phyloP scores from a whole-genome alignment of 805 yeast species.

The Starmerella davenportii region DNA sequence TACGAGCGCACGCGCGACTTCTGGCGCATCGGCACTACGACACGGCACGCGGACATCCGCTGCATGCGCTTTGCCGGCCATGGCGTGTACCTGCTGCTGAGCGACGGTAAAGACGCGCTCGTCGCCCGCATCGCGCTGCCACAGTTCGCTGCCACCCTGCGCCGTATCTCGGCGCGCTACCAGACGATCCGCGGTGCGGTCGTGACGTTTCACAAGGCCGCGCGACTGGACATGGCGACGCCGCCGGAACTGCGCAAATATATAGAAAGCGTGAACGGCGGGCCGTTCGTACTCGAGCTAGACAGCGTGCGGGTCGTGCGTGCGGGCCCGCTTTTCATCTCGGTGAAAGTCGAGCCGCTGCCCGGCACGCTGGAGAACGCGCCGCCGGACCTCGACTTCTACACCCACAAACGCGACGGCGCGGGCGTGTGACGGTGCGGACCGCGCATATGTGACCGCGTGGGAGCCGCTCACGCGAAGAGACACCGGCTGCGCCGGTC shows the following conservation, averaged over 20 bases:
- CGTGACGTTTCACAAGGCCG: background rate
- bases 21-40: background rate
- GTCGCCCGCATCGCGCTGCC: background rate
- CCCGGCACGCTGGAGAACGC: no score
- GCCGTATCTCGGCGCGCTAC: background rate
- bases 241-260: background rate
- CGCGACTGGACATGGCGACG: background rate
- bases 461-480: no score
- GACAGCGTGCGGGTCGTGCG: background rate
- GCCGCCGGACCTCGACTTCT: no score
- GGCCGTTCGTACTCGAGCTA: background rate
- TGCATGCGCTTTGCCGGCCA: background rate
- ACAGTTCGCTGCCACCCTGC: background rate
- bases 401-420: no score
- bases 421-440: no score
- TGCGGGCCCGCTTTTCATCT: background rate
- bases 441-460: no score
- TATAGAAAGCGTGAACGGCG: background rate
- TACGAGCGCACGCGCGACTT: background rate
- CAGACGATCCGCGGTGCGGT: background rate
- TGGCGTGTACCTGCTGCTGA: background rate
- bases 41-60: background rate
- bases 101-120: background rate
- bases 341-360: background rate
- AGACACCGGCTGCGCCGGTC: no score